A percentile compares a stretch with the other conserved stretches of the same genome.
phyloP scores from a whole-genome alignment of 768 basidiomycete genomes.

The Leccinum sublutescens region DNA sequence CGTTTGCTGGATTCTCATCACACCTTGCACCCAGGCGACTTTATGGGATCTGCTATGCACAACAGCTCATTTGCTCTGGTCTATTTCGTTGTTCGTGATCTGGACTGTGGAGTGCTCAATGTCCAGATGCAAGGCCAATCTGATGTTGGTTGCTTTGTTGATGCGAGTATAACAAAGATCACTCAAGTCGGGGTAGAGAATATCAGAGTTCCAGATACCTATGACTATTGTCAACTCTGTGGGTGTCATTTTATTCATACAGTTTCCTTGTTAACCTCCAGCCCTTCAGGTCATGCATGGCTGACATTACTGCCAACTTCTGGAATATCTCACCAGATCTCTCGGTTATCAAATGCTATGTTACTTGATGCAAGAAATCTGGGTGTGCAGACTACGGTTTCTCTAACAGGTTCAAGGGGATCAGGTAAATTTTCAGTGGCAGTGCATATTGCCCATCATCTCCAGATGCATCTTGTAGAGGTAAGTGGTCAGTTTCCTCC shows the following conservation, averaged over 20 bases:
- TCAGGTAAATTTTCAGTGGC: conserved; percentile 76
- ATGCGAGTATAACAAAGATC: conserved; percentile 69
- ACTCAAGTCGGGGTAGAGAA: conserved; percentile 79
- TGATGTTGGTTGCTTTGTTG: conserved; percentile 84
- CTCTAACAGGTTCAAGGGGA: conserved; percentile 79
- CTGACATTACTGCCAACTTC: conserved; percentile 1
- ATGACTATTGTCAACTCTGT: conserved; percentile 53
- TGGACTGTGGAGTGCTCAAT: conserved; percentile 62
- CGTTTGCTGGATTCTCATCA: conserved; percentile 23
- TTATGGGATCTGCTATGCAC: not conserved
- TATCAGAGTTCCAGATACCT: conserved; percentile 52
- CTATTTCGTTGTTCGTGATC: conserved; percentile 75
- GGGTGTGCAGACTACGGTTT: conserved; percentile 63
- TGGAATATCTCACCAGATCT: conserved; percentile 46
- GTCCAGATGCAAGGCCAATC: conserved; percentile 44
- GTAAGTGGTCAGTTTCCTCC: conserved; percentile 34
- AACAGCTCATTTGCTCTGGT: conserved; percentile 45
- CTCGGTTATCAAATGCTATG: conserved; percentile 59
- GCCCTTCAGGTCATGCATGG: conserved; percentile 21
- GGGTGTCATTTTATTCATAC: conserved; percentile 12
- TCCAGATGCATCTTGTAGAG: conserved; percentile 81
- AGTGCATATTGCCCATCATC: conserved; percentile 48
- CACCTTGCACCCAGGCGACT: conserved; percentile 5
- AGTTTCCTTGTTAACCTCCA: conserved; percentile 4
- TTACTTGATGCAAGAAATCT: conserved; percentile 57